These are phyloP conservation scores for Ulota crispa DNA, from an alignment of 225 moss, liverwort and hornwort species.

Conservation along the genomic window DNA sequence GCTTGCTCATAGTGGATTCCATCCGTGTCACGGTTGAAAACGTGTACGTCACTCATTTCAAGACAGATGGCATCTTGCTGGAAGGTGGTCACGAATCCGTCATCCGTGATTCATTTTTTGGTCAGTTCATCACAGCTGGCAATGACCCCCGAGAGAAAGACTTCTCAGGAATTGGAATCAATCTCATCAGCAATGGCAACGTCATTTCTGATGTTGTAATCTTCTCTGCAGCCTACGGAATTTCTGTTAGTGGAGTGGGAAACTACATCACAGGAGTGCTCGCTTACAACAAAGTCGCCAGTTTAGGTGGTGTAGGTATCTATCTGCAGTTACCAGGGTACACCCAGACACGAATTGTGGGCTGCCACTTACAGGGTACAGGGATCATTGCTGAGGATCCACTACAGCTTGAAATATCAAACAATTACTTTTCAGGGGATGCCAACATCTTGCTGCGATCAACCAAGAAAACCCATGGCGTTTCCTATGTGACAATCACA, in stretches of 20 bases:
- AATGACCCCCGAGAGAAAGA: slow-evolving; percentile 49
- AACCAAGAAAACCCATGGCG: slow-evolving; percentile 49
- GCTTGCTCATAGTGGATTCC: slow-evolving; percentile 71
- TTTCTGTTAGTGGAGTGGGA: slow-evolving; percentile 57
- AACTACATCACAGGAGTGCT: slow-evolving; percentile 68
- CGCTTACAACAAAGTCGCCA: slow-evolving; percentile 65
- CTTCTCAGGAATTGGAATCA: slow-evolving; percentile 67
- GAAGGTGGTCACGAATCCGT: slow-evolving; percentile 65
- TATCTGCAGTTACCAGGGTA: slow-evolving; percentile 70
- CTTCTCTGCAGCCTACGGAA: slow-evolving; percentile 68
- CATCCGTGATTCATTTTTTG: slow-evolving; percentile 71
- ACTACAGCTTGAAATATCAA: slow-evolving; percentile 58
- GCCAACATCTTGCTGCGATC: slow-evolving; percentile 70
- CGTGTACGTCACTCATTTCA: slow-evolving; percentile 58
- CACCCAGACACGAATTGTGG: slow-evolving; percentile 72
- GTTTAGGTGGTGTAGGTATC: slow-evolving; percentile 64
- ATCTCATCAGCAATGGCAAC: slow-evolving; percentile 62
- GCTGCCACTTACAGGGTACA: slow-evolving; percentile 63
- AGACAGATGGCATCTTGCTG: slow-evolving; percentile 64
- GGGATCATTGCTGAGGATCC: slow-evolving; percentile 84
- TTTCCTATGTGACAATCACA: slow-evolving; percentile 61
- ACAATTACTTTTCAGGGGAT: slow-evolving; percentile 65
- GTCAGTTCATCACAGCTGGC: slow-evolving; percentile 63
- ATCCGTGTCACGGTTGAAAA: slow-evolving; percentile 68
- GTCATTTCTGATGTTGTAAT: slow-evolving; percentile 67